Evolutionary conservation across 768 basidiomycete genomes (phyloP), one percentile per base, ranked within the genome.

Genomic region (Lactarius hengduanensis): DNA sequence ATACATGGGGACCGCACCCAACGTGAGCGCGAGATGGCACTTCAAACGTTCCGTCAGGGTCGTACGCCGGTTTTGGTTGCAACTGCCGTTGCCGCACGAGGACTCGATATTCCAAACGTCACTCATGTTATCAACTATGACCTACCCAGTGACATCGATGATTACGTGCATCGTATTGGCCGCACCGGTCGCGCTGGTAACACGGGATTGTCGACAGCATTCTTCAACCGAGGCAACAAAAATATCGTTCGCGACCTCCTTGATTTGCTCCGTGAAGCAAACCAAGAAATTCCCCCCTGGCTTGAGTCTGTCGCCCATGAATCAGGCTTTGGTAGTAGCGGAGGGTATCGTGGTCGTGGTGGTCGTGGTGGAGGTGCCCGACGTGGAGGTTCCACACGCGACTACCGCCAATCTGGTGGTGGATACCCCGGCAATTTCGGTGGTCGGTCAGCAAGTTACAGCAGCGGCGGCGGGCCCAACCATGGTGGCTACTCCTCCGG

Each of bases 81-180:
- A 50, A 99, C 97, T 16, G 97, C 97, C 60, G 97, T 99, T 64
- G 97, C 97, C 40, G 97, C 97, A 64, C 94, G 97, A 81, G 97
- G 97, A 74, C 87, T 99, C 71, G 97, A 99, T 79, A 98, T 99
- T 72, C 97, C 97, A 69, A 97, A 99, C 77, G 97, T 99, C 74
- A 97, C 92, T 18, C 97, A 98, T 76, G 97, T 99, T 74, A 84
- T 98, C 81, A 96, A 98, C 78, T 98, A 98, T 78, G 97, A 98
- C 76, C 83, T 99, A 6, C 97, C 97, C 15, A 91, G 91, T 67
- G 97, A 98, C 79, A 96, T 99, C 70, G 97, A 98, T 74, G 97
- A 99, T 78, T 99, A 98, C 78, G 96, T 98, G 56, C 96, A 98
- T 76, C 95, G 94, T 74, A 96, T 96, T 73, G 94, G 94, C 82